Evolutionary conservation across 2,329 filamentous ascomycete species (phyloP), one percentile per base, ranked within the genome.

Genomic region (Colletotrichum horii): DNA sequence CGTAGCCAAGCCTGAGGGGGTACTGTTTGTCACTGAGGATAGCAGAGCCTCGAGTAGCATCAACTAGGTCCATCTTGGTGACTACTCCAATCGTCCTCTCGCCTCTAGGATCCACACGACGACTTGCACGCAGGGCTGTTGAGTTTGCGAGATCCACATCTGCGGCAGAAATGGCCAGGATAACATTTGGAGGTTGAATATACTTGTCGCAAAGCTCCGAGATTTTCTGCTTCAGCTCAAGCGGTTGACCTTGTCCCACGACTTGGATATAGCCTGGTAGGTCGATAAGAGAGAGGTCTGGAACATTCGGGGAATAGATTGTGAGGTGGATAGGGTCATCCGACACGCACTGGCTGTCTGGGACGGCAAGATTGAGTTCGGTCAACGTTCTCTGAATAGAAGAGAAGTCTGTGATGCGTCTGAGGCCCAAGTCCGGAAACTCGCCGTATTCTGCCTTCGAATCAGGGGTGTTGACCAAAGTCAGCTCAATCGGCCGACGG

Each of bases 11-110:
- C n/a, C 97, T 91, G 34, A 99, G 89, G 55, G 97, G 96, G 81
- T 99, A 99, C 83, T 98, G 98, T 82, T 93, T 94, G 83, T 99
- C 96, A 30, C 90, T 93, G 24, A 99, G 88, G 36, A 99, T 95
- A 43, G 91, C 89, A 16, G 92, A 90, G 34, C 96, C 97, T 74
- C 96, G 92, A 9, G 89, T 87, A 4, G 97, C 90, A 79, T 98
- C 96, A 9, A 99, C 96, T 26, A 99, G 89, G 81, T 99, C 97
- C 96, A 99, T 98, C 87, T 99, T 99, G 4, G 97, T 99, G 56
- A 99, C 93, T n/a, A 99, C 97, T 60, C 97, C 97, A 81, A 99
- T 99, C 0, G 97, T 99, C 77, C 97, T 91, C 85, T 99, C 97
- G 70, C 97, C 97, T 76, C 97, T 91, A 2, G 97, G 97, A 81